Percentiles rank a stretch among this genome's conserved stretches.
phyloP scores from a whole-genome alignment of 202 grass and related monocot species.

The Saccharum hybrid region DNA sequence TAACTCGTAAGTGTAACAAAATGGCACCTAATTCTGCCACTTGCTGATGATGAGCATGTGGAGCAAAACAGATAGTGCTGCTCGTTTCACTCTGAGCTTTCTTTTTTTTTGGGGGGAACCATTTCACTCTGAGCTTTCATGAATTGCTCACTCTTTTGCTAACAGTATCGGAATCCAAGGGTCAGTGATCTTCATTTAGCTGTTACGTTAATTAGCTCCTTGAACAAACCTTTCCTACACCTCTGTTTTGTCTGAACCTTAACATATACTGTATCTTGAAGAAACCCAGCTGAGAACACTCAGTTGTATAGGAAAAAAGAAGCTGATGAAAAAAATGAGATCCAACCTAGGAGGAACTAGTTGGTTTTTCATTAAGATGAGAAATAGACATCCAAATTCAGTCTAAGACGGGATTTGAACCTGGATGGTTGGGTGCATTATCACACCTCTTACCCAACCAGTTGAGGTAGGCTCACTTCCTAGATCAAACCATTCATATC shows the following conservation, averaged over 20 bases:
- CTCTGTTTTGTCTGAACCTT: neutral
- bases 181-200: slow-evolving; percentile 9
- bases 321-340: neutral
- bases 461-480: no score
- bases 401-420: no score
- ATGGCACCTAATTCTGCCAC: neutral
- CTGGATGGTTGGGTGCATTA: no score
- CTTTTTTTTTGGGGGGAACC: no score
- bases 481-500: neutral
- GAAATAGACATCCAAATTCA: no score
- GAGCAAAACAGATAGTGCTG: neutral
- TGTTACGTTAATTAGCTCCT: slow-evolving; percentile 22
- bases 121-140: neutral
- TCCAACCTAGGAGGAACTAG: no score
- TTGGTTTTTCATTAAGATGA: no score
- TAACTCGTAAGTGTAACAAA: neutral
- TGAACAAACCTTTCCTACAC: slow-evolving; percentile 10
- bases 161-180: slow-evolving; percentile 14
- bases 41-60: slow-evolving; percentile 22
- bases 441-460: no score
- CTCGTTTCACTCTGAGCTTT: neutral
- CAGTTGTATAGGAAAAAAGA: neutral
- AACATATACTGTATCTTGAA: slow-evolving; percentile 9
- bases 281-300: neutral
- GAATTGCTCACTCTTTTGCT: neutral